Evolutionary conservation across 306 rosid genomes (phyloP), one percentile per base, ranked within the genome.

Genomic region (Cucumis hystrix): DNA sequence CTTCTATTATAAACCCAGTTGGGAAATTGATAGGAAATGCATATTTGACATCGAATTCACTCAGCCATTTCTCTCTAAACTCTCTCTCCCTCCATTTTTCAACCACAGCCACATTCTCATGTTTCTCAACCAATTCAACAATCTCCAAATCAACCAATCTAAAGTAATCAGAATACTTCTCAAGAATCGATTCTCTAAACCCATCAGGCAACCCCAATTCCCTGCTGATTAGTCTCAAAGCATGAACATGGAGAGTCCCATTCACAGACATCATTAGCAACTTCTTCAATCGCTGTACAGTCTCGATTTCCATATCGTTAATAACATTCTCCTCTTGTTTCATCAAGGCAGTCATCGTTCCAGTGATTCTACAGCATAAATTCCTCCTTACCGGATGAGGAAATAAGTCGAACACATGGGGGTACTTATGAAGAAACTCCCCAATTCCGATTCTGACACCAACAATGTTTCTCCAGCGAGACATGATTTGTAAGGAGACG

Each of bases 11-110:
- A 80, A 83, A 89, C 60, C 95, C 95, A 3, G 94, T 91, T 6
- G 96, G 96, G 75, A 91, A 83, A 78, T 77, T 81, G 8, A 88
- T 74, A 4, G 95, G 96, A 84, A 91, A 93, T 16, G 95, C 91
- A 74, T 84, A 87, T 80, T 79, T 85, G 0, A 89, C 87, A 84
- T 93, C 95, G 51, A 87, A 88, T 57, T 90, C 96, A 78, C 95
- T 91, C 79, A 93, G 81, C 97, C 98, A 93, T 73, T 93, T 91
- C 85, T 93, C 95, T 74, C 56, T 83, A 28, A 83, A 91, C 82
- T 91, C 98, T 76, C 61, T 82, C 80, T 91, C 88, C 83, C 95
- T 87, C 95, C 97, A 91, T 56, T 74, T 68, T 85, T 88, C 95
- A 61, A 89, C 80, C 41, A 77, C 71, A 10, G 93, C 91, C 57